These are phyloP conservation scores for Debaryomycetaceae sp. DNA, from an alignment of 1,139 yeast species.

Conservation along the genomic window DNA sequence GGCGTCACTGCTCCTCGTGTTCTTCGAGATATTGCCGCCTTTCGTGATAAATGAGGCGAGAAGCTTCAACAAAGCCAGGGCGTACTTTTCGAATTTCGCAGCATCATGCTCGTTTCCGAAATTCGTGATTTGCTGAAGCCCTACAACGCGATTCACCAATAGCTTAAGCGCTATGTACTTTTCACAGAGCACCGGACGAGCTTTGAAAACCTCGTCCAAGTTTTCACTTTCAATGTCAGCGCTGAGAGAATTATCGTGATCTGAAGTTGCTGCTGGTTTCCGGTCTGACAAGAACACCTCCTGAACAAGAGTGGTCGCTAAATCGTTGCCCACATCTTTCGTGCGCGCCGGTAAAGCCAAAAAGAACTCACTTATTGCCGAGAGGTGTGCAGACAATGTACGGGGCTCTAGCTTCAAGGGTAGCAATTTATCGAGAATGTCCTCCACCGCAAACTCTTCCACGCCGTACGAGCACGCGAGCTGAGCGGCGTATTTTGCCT, in stretches of 20 bases:
- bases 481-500: constrained; percentile 58
- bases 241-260: too few species aligned
- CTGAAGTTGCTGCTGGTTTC: constrained; percentile 12
- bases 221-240: background rate
- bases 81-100: constrained; percentile 19
- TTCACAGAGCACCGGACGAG: constrained; percentile 22
- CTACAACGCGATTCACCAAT: constrained; percentile 53
- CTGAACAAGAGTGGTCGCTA: constrained; percentile 52
- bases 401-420: constrained; percentile 36
- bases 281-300: constrained; percentile 47
- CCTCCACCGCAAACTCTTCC: constrained; percentile 26
- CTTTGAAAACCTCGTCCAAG: background rate
- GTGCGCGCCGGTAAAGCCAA: constrained; percentile 39
- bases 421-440: constrained; percentile 31
- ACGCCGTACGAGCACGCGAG: constrained; percentile 39
- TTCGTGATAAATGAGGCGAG: constrained; percentile 58
- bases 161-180: constrained; percentile 49
- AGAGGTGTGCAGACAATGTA: constrained; percentile 43
- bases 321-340: constrained; percentile 43
- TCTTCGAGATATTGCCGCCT: constrained; percentile 69
- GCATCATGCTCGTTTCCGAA: constrained; percentile 16
- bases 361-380: constrained; percentile 54
- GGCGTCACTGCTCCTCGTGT: constrained; percentile 30
- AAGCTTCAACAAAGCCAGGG: constrained; percentile 58
- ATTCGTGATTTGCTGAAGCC: constrained; percentile 20